Conservation (phyloP, 2,329 filamentous ascomycete species). For the Tolypocladium pustulatum region DNA sequence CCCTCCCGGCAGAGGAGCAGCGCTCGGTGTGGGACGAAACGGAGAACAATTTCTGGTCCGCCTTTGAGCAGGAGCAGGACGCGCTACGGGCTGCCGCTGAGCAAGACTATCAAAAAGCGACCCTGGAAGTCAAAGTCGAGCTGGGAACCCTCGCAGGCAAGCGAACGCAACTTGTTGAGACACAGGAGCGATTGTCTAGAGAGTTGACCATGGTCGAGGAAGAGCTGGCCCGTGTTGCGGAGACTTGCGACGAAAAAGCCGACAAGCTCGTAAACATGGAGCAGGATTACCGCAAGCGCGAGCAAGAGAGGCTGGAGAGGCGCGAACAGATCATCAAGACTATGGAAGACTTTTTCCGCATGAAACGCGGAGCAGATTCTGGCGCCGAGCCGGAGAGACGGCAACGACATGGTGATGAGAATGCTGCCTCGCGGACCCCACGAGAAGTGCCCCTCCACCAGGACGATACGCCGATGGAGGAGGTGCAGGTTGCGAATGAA, state of each 20-base stretch:
- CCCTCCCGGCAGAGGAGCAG: conserved; percentile 19
- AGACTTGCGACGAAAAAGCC: conserved; percentile 19
- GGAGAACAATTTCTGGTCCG: conserved; percentile 23
- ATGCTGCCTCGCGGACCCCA: not conserved
- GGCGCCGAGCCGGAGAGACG: conserved; percentile 5
- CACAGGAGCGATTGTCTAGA: conserved; percentile 15
- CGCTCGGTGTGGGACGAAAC: conserved; percentile 24
- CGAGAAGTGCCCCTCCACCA: not conserved
- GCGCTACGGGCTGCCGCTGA: conserved; percentile 12
- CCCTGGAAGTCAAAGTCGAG: conserved; percentile 16
- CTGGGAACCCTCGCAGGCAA: conserved; percentile 17
- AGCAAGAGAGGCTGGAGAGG: conserved; percentile 16
- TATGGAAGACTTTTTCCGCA: conserved; percentile 23
- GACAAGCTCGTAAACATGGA: conserved; percentile 22
- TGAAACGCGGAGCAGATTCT: conserved; percentile 16
- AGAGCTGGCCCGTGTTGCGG: conserved; percentile 20
- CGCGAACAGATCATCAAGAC: conserved; percentile 15
- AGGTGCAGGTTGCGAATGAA: conserved; percentile 3
- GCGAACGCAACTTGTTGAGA: conserved; percentile 16
- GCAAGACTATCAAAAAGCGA: conserved; percentile 12
- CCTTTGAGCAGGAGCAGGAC: conserved; percentile 15
- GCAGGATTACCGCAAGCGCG: conserved; percentile 17
- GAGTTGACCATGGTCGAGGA: conserved; percentile 26
- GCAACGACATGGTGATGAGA: not conserved
- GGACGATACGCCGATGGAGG: conserved; percentile 9